These are phyloP conservation scores for Ophiostoma ips DNA, from an alignment of 2,329 filamentous ascomycete genomes.

Conservation along the genomic window DNA sequence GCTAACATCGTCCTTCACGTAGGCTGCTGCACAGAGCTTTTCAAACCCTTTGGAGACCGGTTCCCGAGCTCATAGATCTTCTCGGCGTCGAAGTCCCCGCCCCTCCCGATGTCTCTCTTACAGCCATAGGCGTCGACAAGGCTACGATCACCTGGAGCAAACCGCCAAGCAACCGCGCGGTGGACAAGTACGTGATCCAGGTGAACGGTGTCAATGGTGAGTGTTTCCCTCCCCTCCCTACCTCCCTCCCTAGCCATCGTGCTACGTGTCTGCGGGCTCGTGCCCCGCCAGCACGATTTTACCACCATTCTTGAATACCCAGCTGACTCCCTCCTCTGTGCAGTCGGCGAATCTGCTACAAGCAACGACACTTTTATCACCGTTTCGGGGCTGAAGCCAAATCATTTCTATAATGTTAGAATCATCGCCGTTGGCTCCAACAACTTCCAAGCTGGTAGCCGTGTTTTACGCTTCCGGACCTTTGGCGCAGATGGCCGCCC, in stretches of 20 bases:
- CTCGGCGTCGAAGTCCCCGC: slow-evolving; percentile 90
- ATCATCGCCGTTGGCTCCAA: slow-evolving; percentile 83
- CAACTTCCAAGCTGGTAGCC: slow-evolving; percentile 84
- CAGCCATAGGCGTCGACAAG: slow-evolving; percentile 75
- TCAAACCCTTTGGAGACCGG: slow-evolving; percentile 80
- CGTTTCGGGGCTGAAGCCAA: slow-evolving; percentile 73
- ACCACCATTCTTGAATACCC: too few relatives aligned
- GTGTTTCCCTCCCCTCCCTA: slow-evolving; percentile 19
- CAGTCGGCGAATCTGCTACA: slow-evolving; percentile 70
- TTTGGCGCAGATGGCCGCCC: slow-evolving; percentile 50
- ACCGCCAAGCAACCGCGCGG: slow-evolving; percentile 48
- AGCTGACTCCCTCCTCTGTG: not conserved
- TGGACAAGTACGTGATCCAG: slow-evolving; percentile 80
- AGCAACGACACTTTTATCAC: slow-evolving; percentile 77
- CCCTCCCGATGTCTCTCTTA: slow-evolving; percentile 76
- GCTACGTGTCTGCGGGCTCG: not conserved
- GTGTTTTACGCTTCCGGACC: slow-evolving; percentile 72
- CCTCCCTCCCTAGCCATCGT: not conserved
- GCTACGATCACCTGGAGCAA: slow-evolving; percentile 86
- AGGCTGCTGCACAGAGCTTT: slow-evolving; percentile 79
- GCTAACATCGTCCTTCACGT: slow-evolving; percentile 8
- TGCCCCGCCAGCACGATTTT: not conserved
- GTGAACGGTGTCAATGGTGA: slow-evolving; percentile 84
- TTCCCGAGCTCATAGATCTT: slow-evolving; percentile 78
- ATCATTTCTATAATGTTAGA: slow-evolving; percentile 83